These are phyloP conservation scores for Stephanodiscus minutulus DNA, from an alignment of 108 stramenopile species.

Conservation along the genomic window DNA sequence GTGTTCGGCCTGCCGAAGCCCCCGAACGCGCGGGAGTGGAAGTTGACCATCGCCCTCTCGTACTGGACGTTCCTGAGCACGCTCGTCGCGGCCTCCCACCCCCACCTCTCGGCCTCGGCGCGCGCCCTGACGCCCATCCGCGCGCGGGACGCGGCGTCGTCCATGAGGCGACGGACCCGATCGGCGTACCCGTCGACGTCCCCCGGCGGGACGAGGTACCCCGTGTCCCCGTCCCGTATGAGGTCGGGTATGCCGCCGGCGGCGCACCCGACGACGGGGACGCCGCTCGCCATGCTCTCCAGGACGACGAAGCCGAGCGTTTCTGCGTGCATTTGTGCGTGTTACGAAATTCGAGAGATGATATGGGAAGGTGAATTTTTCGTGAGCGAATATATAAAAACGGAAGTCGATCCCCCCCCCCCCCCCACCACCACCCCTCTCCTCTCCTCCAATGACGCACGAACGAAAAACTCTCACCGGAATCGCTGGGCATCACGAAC, in stretches of 20 bases:
- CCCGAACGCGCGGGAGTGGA: slow-evolving; percentile 80
- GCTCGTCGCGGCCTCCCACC: slow-evolving; percentile 91
- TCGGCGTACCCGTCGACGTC: slow-evolving; percentile 59
- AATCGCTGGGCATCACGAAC: slow-evolving; percentile 78
- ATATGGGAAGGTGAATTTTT: no score
- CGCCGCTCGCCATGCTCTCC: slow-evolving; percentile 90
- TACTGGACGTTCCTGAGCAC: slow-evolving; percentile 87
- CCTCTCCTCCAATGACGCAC: no score
- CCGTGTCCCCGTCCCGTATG: slow-evolving; percentile 68
- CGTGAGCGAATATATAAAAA: no score
- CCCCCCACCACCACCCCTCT: neutral
- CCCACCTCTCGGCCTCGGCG: slow-evolving; percentile 82
- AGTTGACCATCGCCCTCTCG: slow-evolving; percentile 84
- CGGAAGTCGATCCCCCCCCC: neutral
- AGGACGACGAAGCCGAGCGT: slow-evolving; percentile 89
- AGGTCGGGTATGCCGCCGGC: slow-evolving; percentile 84
- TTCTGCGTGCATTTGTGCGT: slow-evolving; percentile 26
- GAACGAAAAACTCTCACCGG: slow-evolving; percentile 13
- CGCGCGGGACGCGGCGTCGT: slow-evolving; percentile 49
- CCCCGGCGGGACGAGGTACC: slow-evolving; percentile 67
- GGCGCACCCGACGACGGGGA: slow-evolving; percentile 76
- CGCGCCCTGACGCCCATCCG: slow-evolving; percentile 76
- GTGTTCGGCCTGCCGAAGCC: slow-evolving; percentile 60
- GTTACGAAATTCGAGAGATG: no score
- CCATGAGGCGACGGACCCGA: slow-evolving; percentile 56